phyloP scores from a whole-genome alignment of 106 monocot species.

The Hemerocallis citrina region DNA sequence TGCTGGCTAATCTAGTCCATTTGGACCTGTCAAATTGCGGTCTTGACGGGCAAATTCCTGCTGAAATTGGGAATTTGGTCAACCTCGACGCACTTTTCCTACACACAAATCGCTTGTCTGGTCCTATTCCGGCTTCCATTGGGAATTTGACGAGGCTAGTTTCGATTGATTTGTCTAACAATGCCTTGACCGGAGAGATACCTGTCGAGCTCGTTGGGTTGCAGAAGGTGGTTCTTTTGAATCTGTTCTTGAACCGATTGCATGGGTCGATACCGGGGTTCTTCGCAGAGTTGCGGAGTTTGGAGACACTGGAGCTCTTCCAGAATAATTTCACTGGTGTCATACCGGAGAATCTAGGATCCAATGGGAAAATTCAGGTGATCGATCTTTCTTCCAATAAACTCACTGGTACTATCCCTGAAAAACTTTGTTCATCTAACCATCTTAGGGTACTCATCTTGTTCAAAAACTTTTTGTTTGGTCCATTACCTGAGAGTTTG shows the following conservation, averaged over 20 bases:
- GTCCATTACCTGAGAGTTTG: conserved; percentile 53
- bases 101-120: conserved; percentile 51
- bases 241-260: conserved; percentile 88
- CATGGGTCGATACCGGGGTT: conserved; percentile 80
- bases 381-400: conserved; percentile 78
- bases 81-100: conserved; percentile 63
- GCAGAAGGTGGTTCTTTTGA: conserved; percentile 39
- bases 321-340: conserved; percentile 91
- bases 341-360: conserved; percentile 59
- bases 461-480: conserved; percentile 83
- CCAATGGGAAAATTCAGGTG: conserved; percentile 37
- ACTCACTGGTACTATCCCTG: conserved; percentile 74
- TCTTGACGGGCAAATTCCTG: conserved; percentile 41
- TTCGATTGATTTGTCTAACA: conserved; percentile 84
- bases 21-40: conserved; percentile 73
- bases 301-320: conserved; percentile 68
- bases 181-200: conserved; percentile 77
- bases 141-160: conserved; percentile 49
- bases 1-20: conserved; percentile 29
- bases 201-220: conserved; percentile 41
- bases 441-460: conserved; percentile 65
- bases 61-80: conserved; percentile 36
- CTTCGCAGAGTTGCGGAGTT: conserved; percentile 43
- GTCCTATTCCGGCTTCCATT: conserved; percentile 36
- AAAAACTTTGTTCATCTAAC: conserved; percentile 37